A percentile compares a stretch with the other conserved stretches of the same genome.
Conservation (phyloP, 1,284 basidiomycete genomes). For the Apiotrichum sp. region DNA sequence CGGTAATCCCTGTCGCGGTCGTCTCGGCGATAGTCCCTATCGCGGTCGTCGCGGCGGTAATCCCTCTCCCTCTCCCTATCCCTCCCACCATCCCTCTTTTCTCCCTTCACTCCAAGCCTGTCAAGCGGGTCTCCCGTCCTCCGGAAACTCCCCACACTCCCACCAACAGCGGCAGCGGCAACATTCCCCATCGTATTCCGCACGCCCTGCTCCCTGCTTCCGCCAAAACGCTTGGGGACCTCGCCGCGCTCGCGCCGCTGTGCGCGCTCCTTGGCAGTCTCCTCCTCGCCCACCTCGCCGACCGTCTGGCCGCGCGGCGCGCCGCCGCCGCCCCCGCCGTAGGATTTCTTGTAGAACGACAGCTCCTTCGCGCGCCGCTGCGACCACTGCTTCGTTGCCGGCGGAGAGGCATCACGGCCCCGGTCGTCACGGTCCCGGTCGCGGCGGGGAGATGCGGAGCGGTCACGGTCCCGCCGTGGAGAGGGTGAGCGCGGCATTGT, state of each 20-base stretch:
- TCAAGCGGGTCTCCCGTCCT: constrained; percentile 35
- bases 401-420: constrained; percentile 3
- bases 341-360: constrained; percentile 46
- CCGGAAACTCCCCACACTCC: constrained; percentile 29
- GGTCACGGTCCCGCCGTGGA: constrained; percentile 14
- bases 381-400: constrained; percentile 13
- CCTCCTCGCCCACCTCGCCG: constrained; percentile 15
- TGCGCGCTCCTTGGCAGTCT: constrained; percentile 34
- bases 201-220: constrained; percentile 40
- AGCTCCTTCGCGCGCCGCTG: constrained; percentile 38
- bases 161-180: constrained; percentile 10
- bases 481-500: constrained; percentile 36
- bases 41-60: constrained; percentile 13
- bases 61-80: constrained; percentile 7
- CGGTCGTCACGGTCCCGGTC: constrained; percentile 8
- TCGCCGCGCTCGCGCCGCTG: constrained; percentile 36
- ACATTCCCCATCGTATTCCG: constrained; percentile 41
- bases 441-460: constrained; percentile 10
- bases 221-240: constrained; percentile 40
- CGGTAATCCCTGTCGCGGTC: constrained; percentile 11
- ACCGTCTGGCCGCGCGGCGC: neutral
- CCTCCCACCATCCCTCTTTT: constrained; percentile 12
- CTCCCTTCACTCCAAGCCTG: constrained; percentile 24
- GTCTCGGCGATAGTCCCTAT: constrained; percentile 12
- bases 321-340: constrained; percentile 3